Evolutionary conservation across 164 flowering plant species (phyloP), one percentile per base, ranked within the genome.

Genomic region (Vitis cinerea): DNA sequence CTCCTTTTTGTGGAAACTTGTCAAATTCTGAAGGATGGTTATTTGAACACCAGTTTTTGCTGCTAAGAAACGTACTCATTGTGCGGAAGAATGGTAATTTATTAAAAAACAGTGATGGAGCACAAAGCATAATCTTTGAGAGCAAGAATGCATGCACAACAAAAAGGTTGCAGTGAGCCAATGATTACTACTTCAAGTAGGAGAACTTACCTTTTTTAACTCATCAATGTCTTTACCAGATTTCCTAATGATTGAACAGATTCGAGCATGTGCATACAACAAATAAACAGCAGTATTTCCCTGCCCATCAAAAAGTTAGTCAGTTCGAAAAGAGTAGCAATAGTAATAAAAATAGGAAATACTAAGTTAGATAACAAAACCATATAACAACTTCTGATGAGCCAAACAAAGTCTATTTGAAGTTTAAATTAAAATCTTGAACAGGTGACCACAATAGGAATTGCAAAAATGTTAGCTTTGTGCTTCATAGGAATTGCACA

Each of bases 251-350:
- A 96, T 96, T 57, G 99, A 93, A 79, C 97, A 92, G 72, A 96
- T 96, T 54, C 99, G 89, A 81, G 99, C 98, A 83, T 96, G 97
- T 10, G 99, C 98, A 82, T 96, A 96, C 50, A 87, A 82, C 78
- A 93, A 84, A 76, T 93, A 96, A 51, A 96, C 98, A 70, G 99
- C 99, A 77, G 99, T 96, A 70, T 96, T 90, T 57, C 99, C 99
- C 99, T 93, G 93, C 44, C 52, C 72, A 78, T 12, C 50, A 71
- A 59, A 30, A 27, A 52, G 3, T 66, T 59, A 66, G 50, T 10
- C n/a, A 23, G 58, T 8, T 69, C 59, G 59, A 13, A 27, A 57
- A 29, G 58, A 15, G 29, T 8, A 19, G 3, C 6, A 51, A 37
- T 6, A 37, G 44, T 37, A 37, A 37, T 37, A 37, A 37, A 6